Evolutionary conservation across 106 monocot genomes (phyloP), one percentile per base, ranked within the genome.

Genomic region (Iris macrosiphon): DNA sequence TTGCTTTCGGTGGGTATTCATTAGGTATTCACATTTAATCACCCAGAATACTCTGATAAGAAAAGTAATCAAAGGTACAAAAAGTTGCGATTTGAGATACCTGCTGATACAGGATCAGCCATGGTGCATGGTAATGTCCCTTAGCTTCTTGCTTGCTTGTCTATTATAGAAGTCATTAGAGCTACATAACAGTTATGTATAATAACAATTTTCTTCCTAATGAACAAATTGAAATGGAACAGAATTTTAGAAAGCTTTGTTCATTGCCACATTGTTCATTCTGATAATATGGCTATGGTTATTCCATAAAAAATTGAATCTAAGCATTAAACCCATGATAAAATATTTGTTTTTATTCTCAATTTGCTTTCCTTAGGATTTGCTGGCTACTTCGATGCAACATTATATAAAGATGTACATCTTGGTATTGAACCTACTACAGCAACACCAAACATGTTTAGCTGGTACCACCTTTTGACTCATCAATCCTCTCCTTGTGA

Each of bases 401-500:
- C 54, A 0, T 57, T 95, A 15, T 95, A 95, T 53, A 77, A 77
- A 47, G 94, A 95, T 64, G 84, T 95, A 39, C 89, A 95, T 79
- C 89, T 95, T 18, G 82, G 94, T 17, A 95, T 95, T 14, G 89
- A 85, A 49, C 94, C 94, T 62, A 74, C 73, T 19, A 89, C 39
- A 24, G 76, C 94, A 40, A 95, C 94, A 31, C 84, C 89, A 40
- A 79, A 85, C 46, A 89, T 95, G 94, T 95, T 95, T 63, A 95
- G 95, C 68, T 95, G 89, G 95, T 95, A 85, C 15, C 32, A 8
- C 41, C 33, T 54, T 35, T 10, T 35, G 2, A 4, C 40, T 52
- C 16, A 2, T 65, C 1, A 2, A 4, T 34, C 0, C 22, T 23
- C 35, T 17, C 27, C 51, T 2, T 30, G n/a, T n/a, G n/a, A n/a